These are phyloP conservation scores for Neonothopanus nambi DNA, from an alignment of 1,284 basidiomycete genomes.

Conservation along the genomic window DNA sequence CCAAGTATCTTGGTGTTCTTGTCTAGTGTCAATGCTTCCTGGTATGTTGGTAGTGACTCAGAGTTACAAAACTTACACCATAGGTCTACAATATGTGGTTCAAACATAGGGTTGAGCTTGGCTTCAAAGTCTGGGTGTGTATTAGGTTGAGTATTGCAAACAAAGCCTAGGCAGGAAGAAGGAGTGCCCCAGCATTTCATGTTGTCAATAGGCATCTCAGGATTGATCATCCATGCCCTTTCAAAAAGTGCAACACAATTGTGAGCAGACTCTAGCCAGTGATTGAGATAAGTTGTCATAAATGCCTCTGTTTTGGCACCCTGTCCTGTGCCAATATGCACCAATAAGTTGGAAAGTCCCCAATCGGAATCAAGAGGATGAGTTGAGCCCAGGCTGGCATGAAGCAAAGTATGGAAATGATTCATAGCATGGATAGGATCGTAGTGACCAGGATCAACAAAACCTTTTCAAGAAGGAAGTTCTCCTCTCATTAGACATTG, in stretches of 20 bases:
- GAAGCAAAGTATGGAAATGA: background rate
- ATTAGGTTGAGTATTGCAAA: background rate
- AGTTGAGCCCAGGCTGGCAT: background rate
- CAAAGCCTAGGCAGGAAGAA: background rate
- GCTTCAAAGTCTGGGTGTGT: background rate
- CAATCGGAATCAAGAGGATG: background rate
- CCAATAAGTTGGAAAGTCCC: conserved; percentile 2
- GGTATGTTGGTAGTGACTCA: background rate
- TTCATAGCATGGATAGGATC: conserved; percentile 40
- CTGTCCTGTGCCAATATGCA: background rate
- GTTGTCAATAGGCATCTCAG: background rate
- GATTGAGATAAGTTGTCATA: background rate
- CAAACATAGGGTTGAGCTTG: background rate
- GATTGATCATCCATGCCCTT: background rate
- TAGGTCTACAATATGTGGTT: background rate
- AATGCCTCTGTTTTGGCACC: background rate
- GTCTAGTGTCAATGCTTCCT: conserved; percentile 1
- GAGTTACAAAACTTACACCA: background rate
- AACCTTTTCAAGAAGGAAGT: conserved; percentile 50
- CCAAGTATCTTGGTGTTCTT: background rate
- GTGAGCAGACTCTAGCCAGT: background rate
- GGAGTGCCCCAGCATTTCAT: background rate
- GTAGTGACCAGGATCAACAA: conserved; percentile 92
- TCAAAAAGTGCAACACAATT: background rate
- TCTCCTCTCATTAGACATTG: background rate